Evolutionary conservation across 1,284 basidiomycete species (phyloP).

Genomic region (Puccinia brachypodii): DNA sequence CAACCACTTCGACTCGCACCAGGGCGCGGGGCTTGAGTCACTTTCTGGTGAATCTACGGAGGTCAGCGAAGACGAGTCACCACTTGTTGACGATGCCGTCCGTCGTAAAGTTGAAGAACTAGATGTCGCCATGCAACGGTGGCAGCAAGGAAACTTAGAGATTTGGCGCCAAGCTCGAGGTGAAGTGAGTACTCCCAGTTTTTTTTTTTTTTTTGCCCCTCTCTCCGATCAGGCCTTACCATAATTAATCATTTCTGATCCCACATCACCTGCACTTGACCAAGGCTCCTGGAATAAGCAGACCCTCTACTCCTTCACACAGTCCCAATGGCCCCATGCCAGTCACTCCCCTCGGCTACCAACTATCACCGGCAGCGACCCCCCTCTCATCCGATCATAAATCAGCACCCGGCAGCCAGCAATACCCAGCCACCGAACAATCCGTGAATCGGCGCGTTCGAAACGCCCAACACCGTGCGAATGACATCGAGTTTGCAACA

Average conservation of each 20-base stretch:
- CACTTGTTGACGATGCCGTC: slow-evolving; percentile 62
- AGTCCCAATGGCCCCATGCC: slow-evolving; percentile 40
- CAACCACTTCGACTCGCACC: slow-evolving; percentile 63
- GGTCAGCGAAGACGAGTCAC: slow-evolving; percentile 59
- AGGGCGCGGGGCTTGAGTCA: slow-evolving; percentile 60
- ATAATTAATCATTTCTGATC: background rate
- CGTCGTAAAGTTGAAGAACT: slow-evolving; percentile 54
- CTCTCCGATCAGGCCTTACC: background rate
- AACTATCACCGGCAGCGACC: slow-evolving; percentile 28
- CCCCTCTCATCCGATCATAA: slow-evolving; percentile 43
- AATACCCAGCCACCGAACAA: slow-evolving; percentile 50
- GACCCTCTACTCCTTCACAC: slow-evolving; percentile 47
- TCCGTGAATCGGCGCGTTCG: slow-evolving; percentile 58
- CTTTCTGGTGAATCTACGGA: slow-evolving; percentile 61
- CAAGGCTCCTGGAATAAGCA: slow-evolving; percentile 35
- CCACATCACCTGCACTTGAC: background rate
- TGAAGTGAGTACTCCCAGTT: slow-evolving; percentile 16
- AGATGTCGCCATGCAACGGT: slow-evolving; percentile 41
- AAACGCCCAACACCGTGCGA: slow-evolving; percentile 59
- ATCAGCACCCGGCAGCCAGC: slow-evolving; percentile 45
- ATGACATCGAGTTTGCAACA: slow-evolving; percentile 79
- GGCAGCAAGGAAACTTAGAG: slow-evolving; percentile 38
- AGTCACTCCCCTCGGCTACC: slow-evolving; percentile 37
- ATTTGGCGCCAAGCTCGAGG: slow-evolving; percentile 46
- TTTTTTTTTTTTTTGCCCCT: background rate